phyloP scores from a whole-genome alignment of 176 grass and related monocot species.

The Triticum aestivum region IWGSC_CS_RefSeq_v2.1 NC_057801.1:154018384-154018883 shows the following conservation, averaged over 20 bases:
- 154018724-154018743: conserved; percentile 11
- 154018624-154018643: conserved; percentile 15
- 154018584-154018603: neutral
- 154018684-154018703: neutral
- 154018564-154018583: neutral
- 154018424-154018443: no score
- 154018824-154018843: conserved; percentile 3
- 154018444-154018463: no score
- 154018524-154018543: neutral
- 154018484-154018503: no score
- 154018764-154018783: neutral
- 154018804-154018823: neutral
- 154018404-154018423: no score
- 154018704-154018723: neutral
- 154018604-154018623: neutral
- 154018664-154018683: neutral
- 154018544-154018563: no score
- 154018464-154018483: no score
- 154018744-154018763: conserved; percentile 1
- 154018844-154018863: neutral
- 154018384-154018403: neutral
- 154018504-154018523: neutral
- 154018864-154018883: neutral
- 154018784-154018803: neutral
- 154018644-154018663: neutral